These are phyloP conservation scores for Aspergillus oerlinghausenensis DNA, from an alignment of 2,329 filamentous ascomycete genomes.

Conservation along the genomic window DNA sequence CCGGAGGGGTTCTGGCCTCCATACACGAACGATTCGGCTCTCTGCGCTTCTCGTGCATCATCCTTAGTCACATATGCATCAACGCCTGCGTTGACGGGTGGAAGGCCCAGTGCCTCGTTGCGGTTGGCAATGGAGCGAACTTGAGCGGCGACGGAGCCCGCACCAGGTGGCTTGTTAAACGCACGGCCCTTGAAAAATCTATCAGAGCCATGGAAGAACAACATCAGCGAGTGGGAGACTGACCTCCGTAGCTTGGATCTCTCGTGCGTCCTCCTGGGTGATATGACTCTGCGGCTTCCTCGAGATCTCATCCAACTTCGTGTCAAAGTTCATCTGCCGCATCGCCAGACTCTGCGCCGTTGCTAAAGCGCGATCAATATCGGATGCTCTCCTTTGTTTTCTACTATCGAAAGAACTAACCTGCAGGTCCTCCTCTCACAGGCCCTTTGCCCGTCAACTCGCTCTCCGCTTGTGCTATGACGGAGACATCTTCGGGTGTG, in stretches of 20 bases:
- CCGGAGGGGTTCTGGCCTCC: slow-evolving; percentile 28
- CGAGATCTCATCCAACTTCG: slow-evolving; percentile 26
- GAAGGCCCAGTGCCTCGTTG: slow-evolving; percentile 27
- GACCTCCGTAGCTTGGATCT: slow-evolving; percentile 30
- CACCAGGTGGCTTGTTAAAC: slow-evolving; percentile 28
- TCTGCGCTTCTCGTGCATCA: slow-evolving; percentile 29
- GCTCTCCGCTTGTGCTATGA: slow-evolving; percentile 29
- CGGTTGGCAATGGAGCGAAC: slow-evolving; percentile 30
- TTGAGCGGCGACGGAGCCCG: slow-evolving; percentile 28
- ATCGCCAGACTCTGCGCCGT: slow-evolving; percentile 31
- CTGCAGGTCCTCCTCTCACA: slow-evolving; percentile 29
- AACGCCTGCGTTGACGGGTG: slow-evolving; percentile 16
- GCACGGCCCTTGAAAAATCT: slow-evolving; percentile 23
- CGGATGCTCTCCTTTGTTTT: background rate
- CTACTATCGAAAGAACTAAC: slow-evolving; percentile 12
- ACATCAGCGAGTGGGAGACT: background rate
- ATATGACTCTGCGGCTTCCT: slow-evolving; percentile 31
- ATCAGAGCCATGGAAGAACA: background rate
- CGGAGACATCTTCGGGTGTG: slow-evolving; percentile 28
- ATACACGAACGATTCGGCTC: slow-evolving; percentile 21
- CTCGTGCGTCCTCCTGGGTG: slow-evolving; percentile 28
- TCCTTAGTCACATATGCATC: slow-evolving; percentile 30
- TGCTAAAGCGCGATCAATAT: slow-evolving; percentile 13
- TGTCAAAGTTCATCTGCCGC: slow-evolving; percentile 32
- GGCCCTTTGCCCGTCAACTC: slow-evolving; percentile 28